A percentile compares a stretch with the other conserved stretches of the same genome.
Evolutionary conservation across 2,329 filamentous ascomycete species (phyloP).

Genomic region (Diaporthe citriasiana): DNA sequence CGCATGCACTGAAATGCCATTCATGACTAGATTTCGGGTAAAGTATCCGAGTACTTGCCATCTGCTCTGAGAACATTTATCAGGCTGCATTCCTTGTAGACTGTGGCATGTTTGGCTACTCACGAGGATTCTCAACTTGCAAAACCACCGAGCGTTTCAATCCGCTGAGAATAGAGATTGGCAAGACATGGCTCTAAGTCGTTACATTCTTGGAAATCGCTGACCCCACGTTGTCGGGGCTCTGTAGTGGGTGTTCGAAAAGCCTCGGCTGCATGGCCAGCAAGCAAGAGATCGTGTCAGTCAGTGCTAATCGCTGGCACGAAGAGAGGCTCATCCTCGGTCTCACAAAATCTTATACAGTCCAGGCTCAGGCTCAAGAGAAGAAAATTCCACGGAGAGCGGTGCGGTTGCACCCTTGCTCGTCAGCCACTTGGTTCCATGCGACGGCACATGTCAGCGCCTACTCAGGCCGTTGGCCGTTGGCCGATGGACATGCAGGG

Average conservation of each 20-base stretch:
- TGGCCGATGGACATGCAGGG: conserved; percentile 20
- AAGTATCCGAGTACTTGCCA: background rate
- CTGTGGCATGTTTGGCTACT: background rate
- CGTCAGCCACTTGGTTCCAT: background rate
- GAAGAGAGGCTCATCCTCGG: background rate
- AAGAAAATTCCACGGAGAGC: background rate
- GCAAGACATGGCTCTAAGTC: background rate
- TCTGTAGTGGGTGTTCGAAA: background rate
- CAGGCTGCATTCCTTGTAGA: background rate
- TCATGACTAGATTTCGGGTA: conserved; percentile 27
- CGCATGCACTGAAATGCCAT: background rate
- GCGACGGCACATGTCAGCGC: conserved; percentile 36
- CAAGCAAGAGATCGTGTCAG: background rate
- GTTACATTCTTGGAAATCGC: background rate
- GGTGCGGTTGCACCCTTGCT: conserved; percentile 19
- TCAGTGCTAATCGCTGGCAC: background rate
- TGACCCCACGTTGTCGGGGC: background rate
- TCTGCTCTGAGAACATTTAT: background rate
- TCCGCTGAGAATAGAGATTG: background rate
- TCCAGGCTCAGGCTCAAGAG: background rate
- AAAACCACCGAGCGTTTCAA: too few relatives aligned
- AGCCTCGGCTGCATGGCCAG: conserved; percentile 1
- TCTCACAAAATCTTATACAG: background rate
- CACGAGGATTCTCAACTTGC: background rate
- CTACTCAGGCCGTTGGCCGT: conserved; percentile 5